Evolutionary conservation across 805 yeast genomes (phyloP).

Genomic region (Hanseniaspora lindneri): DNA sequence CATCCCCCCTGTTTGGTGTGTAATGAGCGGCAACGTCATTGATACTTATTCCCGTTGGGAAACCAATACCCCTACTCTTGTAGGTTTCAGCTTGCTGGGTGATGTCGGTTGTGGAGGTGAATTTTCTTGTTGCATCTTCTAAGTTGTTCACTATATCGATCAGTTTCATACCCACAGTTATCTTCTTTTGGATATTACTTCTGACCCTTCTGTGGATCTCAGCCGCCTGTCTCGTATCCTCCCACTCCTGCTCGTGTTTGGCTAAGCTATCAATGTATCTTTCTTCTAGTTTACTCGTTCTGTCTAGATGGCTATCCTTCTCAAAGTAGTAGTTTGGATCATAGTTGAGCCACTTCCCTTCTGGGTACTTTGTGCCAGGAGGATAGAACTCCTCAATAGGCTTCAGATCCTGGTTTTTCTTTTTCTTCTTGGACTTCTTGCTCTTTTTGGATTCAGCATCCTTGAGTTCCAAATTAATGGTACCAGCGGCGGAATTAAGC

Average conservation of each 20-base stretch:
- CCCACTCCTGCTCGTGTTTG: conserved; percentile 45
- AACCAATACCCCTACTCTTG: conserved; percentile 73
- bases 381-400: conserved; percentile 60
- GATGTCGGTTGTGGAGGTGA: conserved; percentile 50
- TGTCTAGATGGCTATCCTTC: conserved; percentile 46
- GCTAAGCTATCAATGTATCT: conserved; percentile 53
- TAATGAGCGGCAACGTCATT: conserved; percentile 96
- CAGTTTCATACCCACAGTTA: conserved; percentile 87
- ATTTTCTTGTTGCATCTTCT: conserved; percentile 70
- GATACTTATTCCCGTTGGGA: conserved; percentile 93
- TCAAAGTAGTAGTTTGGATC: conserved; percentile 24
- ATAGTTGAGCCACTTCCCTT: conserved; percentile 78
- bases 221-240: conserved; percentile 89
- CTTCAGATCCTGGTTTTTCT: conserved; percentile 42
- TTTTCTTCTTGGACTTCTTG: conserved; percentile 51
- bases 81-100: conserved; percentile 35
- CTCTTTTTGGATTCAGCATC: conserved; percentile 28
- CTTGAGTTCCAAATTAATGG: neutral
- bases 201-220: conserved; percentile 91
- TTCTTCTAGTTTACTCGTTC: conserved; percentile 79
- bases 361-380: conserved; percentile 57
- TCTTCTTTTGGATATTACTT: conserved; percentile 55
- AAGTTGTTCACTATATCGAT: conserved; percentile 80
- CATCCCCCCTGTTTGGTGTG: conserved; percentile 93
- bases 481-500: neutral